Conservation (phyloP, 2,329 filamentous ascomycete genomes). For the Pseudonectria foliicola region DNA sequence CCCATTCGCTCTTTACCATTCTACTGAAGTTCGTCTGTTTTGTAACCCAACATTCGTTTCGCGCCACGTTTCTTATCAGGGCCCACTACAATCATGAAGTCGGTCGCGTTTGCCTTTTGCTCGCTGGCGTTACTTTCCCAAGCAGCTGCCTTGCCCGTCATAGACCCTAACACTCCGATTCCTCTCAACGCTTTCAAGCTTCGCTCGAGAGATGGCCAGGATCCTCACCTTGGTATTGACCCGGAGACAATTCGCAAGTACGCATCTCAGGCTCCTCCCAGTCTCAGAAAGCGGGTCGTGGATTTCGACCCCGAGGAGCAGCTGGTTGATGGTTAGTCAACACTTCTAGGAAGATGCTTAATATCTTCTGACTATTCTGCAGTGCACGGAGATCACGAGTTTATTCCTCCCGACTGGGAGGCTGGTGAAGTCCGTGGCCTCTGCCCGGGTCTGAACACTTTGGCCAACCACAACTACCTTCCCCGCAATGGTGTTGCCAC, state of each 20-base stretch:
- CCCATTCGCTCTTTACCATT: constrained; percentile 11
- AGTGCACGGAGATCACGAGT: constrained; percentile 12
- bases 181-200: constrained; percentile 12
- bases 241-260: constrained; percentile 13
- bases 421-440: constrained; percentile 13
- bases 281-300: constrained; percentile 6
- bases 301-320: constrained; percentile 11
- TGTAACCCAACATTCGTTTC: background rate
- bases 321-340: constrained; percentile 10
- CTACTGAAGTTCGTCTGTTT: no score
- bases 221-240: constrained; percentile 11
- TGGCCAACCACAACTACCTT: constrained; percentile 17
- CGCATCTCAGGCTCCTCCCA: constrained; percentile 8
- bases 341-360: background rate
- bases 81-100: no score
- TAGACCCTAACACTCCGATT: constrained; percentile 8
- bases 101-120: constrained; percentile 5
- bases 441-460: constrained; percentile 13
- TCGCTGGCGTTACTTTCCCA: constrained; percentile 9
- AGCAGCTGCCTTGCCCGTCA: constrained; percentile 4
- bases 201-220: background rate
- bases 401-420: constrained; percentile 9
- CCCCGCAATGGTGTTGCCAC: constrained; percentile 16
- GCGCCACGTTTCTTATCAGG: background rate
- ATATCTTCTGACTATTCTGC: no score